A percentile compares a stretch with the other conserved stretches of the same genome.
Conservation (phyloP, 2,329 filamentous ascomycete species). For the Sphaerulina musiva region DNA sequence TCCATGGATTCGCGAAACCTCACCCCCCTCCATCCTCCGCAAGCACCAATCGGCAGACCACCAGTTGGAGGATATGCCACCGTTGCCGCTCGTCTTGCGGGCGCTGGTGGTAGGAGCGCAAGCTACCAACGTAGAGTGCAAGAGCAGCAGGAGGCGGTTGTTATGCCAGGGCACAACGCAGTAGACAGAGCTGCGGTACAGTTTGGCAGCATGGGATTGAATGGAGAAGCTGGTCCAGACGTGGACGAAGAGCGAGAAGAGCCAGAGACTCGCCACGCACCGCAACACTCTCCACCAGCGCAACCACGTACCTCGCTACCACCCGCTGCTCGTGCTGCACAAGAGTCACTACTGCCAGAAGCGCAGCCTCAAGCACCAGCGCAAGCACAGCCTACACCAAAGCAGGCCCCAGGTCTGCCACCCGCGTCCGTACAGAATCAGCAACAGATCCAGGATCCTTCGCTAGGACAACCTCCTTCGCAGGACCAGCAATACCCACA, state of each 20-base stretch:
- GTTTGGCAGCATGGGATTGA: slow-evolving; percentile 90
- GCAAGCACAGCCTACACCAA: slow-evolving; percentile 44
- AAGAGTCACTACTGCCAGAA: slow-evolving; percentile 38
- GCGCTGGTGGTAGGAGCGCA: slow-evolving; percentile 57
- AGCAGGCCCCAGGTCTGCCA: slow-evolving; percentile 56
- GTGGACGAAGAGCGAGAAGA: slow-evolving; percentile 94
- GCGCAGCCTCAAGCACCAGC: slow-evolving; percentile 33
- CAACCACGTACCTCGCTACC: slow-evolving; percentile 82
- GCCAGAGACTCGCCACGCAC: slow-evolving; percentile 88
- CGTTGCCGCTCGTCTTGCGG: slow-evolving; percentile 73
- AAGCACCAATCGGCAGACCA: slow-evolving; percentile 56
- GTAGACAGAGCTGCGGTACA: slow-evolving; percentile 90
- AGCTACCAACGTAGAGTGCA: slow-evolving; percentile 80
- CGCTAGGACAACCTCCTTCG: slow-evolving; percentile 49
- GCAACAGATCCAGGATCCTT: slow-evolving; percentile 35
- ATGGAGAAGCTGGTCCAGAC: slow-evolving; percentile 67
- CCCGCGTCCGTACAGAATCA: slow-evolving; percentile 52
- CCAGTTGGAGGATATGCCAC: slow-evolving; percentile 68
- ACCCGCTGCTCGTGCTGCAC: slow-evolving; percentile 49
- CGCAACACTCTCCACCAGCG: slow-evolving; percentile 82
- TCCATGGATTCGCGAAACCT: slow-evolving; percentile 69
- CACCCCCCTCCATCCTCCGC: slow-evolving; percentile 56
- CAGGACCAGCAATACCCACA: slow-evolving; percentile 44
- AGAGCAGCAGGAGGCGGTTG: slow-evolving; percentile 94
- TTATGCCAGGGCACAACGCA: slow-evolving; percentile 95